A percentile compares a stretch with the other conserved stretches of the same genome.
Conservation (phyloP, 2,329 filamentous ascomycete genomes). For the Bertia moriformis region DNA sequence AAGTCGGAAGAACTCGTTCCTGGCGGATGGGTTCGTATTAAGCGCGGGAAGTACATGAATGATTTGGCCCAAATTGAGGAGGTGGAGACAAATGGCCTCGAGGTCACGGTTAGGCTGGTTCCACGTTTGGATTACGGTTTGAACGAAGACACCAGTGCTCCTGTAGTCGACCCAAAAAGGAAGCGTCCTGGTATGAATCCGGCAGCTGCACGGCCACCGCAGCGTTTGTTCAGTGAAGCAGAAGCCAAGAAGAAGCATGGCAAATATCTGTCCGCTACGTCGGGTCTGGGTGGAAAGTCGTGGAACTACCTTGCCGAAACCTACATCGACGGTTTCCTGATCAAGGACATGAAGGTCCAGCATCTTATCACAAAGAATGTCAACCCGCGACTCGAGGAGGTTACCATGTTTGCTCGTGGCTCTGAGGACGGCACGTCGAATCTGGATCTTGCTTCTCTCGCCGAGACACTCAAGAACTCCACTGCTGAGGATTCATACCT, state of each 20-base stretch:
- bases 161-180: slow-evolving; percentile 53
- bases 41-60: slow-evolving; percentile 66
- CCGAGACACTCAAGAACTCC: slow-evolving; percentile 75
- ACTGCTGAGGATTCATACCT: slow-evolving; percentile 72
- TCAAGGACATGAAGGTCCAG: slow-evolving; percentile 87
- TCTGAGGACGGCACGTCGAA: slow-evolving; percentile 87
- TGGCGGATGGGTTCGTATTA: slow-evolving; percentile 82
- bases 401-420: slow-evolving; percentile 81
- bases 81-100: slow-evolving; percentile 81
- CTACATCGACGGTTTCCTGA: slow-evolving; percentile 82
- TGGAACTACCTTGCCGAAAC: slow-evolving; percentile 35
- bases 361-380: slow-evolving; percentile 76
- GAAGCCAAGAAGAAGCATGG: slow-evolving; percentile 83
- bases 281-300: slow-evolving; percentile 1
- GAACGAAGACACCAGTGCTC: slow-evolving; percentile 52
- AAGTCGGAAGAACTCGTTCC: slow-evolving; percentile 75
- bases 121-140: slow-evolving; percentile 84
- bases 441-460: slow-evolving; percentile 78
- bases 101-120: slow-evolving; percentile 74
- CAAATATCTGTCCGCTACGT: slow-evolving; percentile 23
- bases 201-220: slow-evolving; percentile 61
- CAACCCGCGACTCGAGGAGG: slow-evolving; percentile 84
- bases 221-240: slow-evolving; percentile 79
- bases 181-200: slow-evolving; percentile 49
- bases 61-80: slow-evolving; percentile 87